Evolutionary conservation across 2,329 filamentous ascomycete species (phyloP).

Genomic region (Metarhizium humberi): DNA sequence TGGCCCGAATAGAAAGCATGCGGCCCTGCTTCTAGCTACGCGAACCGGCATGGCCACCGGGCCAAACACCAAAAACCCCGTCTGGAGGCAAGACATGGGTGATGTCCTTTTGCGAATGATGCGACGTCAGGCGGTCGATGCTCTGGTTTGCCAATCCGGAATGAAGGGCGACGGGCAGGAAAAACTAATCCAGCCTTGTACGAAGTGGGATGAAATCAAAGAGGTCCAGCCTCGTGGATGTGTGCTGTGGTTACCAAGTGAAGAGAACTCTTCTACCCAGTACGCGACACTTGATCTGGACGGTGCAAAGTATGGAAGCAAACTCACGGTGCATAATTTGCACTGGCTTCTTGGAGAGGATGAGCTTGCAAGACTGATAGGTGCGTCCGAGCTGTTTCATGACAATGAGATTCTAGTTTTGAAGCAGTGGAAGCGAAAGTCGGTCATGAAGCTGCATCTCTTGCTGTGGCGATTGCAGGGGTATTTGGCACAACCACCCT

Average conservation of each 20-base stretch:
- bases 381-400: constrained; percentile 22
- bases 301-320: constrained; percentile 21
- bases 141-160: constrained; percentile 25
- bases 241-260: constrained; percentile 31
- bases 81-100: constrained; percentile 45
- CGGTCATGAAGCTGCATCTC: constrained; percentile 35
- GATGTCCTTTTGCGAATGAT: constrained; percentile 40
- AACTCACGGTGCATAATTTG: constrained; percentile 45
- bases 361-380: constrained; percentile 29
- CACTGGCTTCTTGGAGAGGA: constrained; percentile 38
- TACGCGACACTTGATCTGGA: constrained; percentile 37
- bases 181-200: constrained; percentile 31
- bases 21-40: constrained; percentile 9
- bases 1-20: constrained; percentile 8
- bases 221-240: constrained; percentile 31
- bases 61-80: constrained; percentile 4
- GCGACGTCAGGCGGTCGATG: constrained; percentile 35
- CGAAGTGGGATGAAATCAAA: constrained; percentile 34
- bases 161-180: constrained; percentile 10
- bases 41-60: constrained; percentile 19
- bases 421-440: constrained; percentile 23
- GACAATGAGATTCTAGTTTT: constrained; percentile 34
- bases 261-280: constrained; percentile 17
- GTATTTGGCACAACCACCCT: constrained; percentile 27
- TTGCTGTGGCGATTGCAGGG: constrained; percentile 51